A percentile compares a stretch with the other conserved stretches of the same genome.
These are phyloP conservation scores for Coccomyxa sp. DNA, from an alignment of 139 green algal species.

Conservation along the genomic window DNA sequence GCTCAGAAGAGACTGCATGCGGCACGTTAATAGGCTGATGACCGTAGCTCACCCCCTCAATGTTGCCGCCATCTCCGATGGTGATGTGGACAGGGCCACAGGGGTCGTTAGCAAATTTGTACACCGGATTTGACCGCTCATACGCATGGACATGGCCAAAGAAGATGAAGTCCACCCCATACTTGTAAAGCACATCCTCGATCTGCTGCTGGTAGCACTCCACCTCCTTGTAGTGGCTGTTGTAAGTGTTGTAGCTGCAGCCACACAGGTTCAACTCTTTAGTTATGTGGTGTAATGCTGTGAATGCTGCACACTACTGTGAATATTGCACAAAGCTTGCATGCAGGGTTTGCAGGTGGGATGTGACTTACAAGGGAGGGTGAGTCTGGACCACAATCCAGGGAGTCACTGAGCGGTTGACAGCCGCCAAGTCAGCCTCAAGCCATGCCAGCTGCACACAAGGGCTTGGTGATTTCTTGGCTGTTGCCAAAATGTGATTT, in stretches of 20 bases:
- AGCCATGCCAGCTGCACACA: conserved; percentile 44
- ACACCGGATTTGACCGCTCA: conserved; percentile 53
- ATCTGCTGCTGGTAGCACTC: conserved; percentile 28
- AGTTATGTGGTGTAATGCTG: no score
- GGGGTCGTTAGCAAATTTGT: conserved; percentile 21
- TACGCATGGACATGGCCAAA: conserved; percentile 74
- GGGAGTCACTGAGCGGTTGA: conserved; percentile 57
- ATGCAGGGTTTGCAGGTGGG: not conserved
- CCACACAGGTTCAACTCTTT: no score
- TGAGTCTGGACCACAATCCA: conserved; percentile 68
- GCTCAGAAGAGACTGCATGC: no score
- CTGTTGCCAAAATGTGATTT: no score
- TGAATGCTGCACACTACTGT: no score
- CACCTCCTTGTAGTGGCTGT: conserved; percentile 51
- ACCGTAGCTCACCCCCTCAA: not conserved
- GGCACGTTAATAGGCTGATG: no score
- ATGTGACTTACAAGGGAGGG: conserved; percentile 45
- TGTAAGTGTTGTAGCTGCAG: conserved; percentile 61
- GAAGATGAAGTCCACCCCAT: conserved; percentile 62
- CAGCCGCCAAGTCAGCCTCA: conserved; percentile 44
- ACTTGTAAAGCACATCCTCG: conserved; percentile 50
- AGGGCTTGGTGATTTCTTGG: no score
- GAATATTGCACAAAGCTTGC: no score
- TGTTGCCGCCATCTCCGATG: conserved; percentile 55
- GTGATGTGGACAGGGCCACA: conserved; percentile 54